phyloP scores from a whole-genome alignment of 768 basidiomycete species.

The Boletus patriciae region DNA sequence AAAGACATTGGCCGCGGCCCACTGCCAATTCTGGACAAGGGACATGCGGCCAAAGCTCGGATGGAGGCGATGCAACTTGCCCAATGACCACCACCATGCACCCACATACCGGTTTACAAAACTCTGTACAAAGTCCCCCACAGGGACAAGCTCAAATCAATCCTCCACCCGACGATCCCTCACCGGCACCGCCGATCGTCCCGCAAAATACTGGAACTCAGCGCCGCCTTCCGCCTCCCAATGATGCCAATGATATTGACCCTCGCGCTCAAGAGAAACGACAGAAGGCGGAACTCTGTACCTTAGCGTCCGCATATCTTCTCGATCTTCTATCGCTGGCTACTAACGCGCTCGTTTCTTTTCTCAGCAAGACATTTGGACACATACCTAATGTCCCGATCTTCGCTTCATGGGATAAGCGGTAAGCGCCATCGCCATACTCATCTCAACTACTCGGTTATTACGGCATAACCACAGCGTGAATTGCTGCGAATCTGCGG shows the following conservation, averaged over 20 bases:
- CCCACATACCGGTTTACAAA: neutral
- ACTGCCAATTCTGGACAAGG: neutral
- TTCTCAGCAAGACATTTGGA: conserved; percentile 24
- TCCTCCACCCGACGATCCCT: neutral
- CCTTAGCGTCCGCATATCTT: neutral
- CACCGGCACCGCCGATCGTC: neutral
- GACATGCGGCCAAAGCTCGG: neutral
- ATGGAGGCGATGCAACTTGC: neutral
- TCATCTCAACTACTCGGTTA: neutral
- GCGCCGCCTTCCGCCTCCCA: neutral
- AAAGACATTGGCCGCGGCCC: neutral
- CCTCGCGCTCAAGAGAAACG: neutral
- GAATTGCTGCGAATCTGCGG: conserved; percentile 12
- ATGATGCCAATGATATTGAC: neutral
- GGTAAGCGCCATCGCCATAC: conserved; percentile 13
- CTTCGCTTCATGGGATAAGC: conserved; percentile 19
- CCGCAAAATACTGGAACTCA: neutral
- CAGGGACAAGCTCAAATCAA: neutral
- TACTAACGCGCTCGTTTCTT: neutral
- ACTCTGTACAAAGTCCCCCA: neutral
- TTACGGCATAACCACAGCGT: neutral
- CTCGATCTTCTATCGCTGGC: neutral
- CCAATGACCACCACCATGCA: conserved; percentile 22
- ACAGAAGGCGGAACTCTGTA: neutral
- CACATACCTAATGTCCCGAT: conserved; percentile 24